Conservation (phyloP, 192 early-diverging fungal species). For the Backusella luteola region DNA sequence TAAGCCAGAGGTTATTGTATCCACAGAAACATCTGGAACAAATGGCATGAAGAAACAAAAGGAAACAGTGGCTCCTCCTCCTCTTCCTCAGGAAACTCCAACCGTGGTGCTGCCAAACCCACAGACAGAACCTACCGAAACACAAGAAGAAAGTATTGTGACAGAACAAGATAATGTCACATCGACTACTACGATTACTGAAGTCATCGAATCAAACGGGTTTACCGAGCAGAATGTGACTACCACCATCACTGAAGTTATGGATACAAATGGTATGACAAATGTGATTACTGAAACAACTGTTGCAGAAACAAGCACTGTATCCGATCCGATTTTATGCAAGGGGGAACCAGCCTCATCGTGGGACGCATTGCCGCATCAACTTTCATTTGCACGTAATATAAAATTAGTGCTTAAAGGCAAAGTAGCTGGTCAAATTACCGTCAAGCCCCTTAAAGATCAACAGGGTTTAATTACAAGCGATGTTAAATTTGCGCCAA, state of each 20-base stretch:
- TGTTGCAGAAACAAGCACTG: background rate
- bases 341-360: background rate
- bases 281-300: background rate
- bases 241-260: background rate
- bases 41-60: background rate
- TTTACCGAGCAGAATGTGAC: background rate
- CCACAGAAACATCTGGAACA: background rate
- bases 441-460: background rate
- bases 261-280: constrained; percentile 4
- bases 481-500: background rate
- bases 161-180: background rate
- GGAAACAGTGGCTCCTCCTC: background rate
- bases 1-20: background rate
- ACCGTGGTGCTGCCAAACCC: background rate
- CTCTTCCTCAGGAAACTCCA: background rate
- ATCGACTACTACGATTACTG: background rate
- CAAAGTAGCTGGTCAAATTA: background rate
- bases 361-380: background rate
- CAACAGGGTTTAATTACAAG: constrained; percentile 2
- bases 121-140: background rate
- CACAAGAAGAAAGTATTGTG: background rate
- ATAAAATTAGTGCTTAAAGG: background rate
- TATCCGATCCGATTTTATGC: background rate
- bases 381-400: background rate
- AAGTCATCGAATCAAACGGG: background rate